Evolutionary conservation across 2,329 filamentous ascomycete species (phyloP).

Genomic region (Nakataea oryzae): DNA sequence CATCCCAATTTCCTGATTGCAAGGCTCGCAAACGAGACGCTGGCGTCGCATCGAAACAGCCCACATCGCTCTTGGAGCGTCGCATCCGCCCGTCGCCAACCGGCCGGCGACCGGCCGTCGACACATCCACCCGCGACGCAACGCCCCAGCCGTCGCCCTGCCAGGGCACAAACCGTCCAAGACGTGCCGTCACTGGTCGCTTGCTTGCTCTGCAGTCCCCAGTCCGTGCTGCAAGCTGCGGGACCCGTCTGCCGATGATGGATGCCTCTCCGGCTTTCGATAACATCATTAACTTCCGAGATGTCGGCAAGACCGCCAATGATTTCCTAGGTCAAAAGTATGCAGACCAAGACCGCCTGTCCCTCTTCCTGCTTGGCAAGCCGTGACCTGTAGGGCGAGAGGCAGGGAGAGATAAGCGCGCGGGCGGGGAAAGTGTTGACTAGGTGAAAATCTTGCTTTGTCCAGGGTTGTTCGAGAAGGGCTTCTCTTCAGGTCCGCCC

Average conservation of each 20-base stretch:
- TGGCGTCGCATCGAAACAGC: background rate
- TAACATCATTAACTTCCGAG: conserved; percentile 64
- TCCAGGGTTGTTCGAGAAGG: conserved; percentile 45
- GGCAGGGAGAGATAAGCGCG: background rate
- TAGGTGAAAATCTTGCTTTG: background rate
- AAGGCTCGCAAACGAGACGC: background rate
- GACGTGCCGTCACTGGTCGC: background rate
- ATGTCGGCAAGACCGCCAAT: conserved; percentile 62
- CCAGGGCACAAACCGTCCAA: background rate
- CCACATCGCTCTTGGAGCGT: background rate
- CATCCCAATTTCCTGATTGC: background rate
- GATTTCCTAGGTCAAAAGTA: conserved; percentile 43
- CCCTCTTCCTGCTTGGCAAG: no score
- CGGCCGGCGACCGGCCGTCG: no score
- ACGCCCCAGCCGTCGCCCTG: background rate
- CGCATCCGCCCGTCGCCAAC: background rate
- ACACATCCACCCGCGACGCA: background rate
- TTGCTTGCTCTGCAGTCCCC: background rate
- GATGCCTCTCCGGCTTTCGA: conserved; percentile 25
- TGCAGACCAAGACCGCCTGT: conserved; percentile 11
- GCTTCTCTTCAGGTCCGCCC: conserved; percentile 57
- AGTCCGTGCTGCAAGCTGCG: background rate
- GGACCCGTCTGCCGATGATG: background rate
- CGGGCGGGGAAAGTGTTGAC: background rate
- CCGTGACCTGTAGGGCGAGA: no score